Base-by-base conservation (phyloP, 345 rosid genomes). In the Cochlearia excelsa region DNA sequence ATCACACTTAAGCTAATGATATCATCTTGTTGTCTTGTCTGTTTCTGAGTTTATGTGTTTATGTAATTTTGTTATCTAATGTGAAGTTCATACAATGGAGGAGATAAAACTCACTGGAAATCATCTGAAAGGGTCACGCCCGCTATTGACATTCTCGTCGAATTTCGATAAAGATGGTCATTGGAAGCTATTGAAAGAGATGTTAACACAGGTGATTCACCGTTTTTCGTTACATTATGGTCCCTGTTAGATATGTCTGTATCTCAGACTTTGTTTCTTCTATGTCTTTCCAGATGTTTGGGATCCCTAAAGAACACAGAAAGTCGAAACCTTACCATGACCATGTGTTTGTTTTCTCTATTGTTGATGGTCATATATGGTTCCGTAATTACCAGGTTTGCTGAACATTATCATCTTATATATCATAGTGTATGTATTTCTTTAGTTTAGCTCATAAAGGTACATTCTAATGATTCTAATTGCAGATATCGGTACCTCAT, bases 331-430 rank as follows among this genome's bases (percentile, higher is more conserved):
- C 99, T 46, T 85, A 85, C 68, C 82, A 93, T 74, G 99, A 93
- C 79, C 99, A 93, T 64, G 89, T 87, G 63, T 89, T 93, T 79
- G 85, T 74, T 68, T 93, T 89, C 82, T 93, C 97, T 57, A 86
- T 93, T 67, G 87, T 84, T 7, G 99, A 93, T 65, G 94, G 77
- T 65, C 99, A 93, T 70, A 81, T 93, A 67, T 93, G 99, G 99
- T 93, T 93, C 79, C 82, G 99, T 59, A 93, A 89, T 75, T 93
- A 89, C 78, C 96, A 93, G 99, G 97, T 93, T 41, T 26, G 82
- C 75, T 61, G 3, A 59, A 51, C 9, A 0, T n/a, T 57, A 43
- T 46, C 60, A 30, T 64, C 35, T 58, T 4, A 57, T 55, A 45
- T 55, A 58, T 44, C 4, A 56, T 16, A 16, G 23, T 16, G 23